phyloP scores from a whole-genome alignment of 129 eudicot genomes.

The Flaveria brownii region DNA sequence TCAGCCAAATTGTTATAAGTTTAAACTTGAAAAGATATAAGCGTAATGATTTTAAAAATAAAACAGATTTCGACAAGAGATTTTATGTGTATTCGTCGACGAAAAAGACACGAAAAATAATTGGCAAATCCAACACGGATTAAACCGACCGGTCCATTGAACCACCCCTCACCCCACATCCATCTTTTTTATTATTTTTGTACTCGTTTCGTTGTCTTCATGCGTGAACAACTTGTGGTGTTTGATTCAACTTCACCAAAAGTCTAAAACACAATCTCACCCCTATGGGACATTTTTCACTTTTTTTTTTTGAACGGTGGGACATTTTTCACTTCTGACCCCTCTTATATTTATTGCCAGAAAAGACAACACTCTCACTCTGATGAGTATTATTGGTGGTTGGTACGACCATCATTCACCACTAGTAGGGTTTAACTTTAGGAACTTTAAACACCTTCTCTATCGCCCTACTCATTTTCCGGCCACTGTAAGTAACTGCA shows the following conservation, averaged over 20 bases:
- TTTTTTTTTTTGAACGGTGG: no score
- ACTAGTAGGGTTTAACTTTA: neutral
- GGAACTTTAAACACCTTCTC: neutral
- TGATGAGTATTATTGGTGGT: neutral
- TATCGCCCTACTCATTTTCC: neutral
- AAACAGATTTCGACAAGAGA: no score
- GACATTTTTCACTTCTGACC: neutral
- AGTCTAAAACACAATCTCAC: slow-evolving; percentile 10
- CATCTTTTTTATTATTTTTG: no score
- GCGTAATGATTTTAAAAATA: no score
- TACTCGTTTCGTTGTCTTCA: neutral
- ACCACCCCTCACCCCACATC: no score
- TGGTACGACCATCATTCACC: neutral
- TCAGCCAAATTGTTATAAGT: no score
- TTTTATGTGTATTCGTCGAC: no score
- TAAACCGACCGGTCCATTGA: no score
- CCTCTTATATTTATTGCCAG: neutral
- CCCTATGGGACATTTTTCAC: neutral
- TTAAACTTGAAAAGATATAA: no score
- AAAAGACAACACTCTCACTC: neutral
- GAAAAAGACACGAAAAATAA: no score
- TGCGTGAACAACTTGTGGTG: neutral
- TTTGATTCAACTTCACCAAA: neutral
- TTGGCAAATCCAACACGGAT: no score
- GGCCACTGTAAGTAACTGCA: slow-evolving; percentile 14